Evolutionary conservation across 2,329 filamentous ascomycete genomes (phyloP).

Genomic region (Colletotrichum tanaceti): DNA sequence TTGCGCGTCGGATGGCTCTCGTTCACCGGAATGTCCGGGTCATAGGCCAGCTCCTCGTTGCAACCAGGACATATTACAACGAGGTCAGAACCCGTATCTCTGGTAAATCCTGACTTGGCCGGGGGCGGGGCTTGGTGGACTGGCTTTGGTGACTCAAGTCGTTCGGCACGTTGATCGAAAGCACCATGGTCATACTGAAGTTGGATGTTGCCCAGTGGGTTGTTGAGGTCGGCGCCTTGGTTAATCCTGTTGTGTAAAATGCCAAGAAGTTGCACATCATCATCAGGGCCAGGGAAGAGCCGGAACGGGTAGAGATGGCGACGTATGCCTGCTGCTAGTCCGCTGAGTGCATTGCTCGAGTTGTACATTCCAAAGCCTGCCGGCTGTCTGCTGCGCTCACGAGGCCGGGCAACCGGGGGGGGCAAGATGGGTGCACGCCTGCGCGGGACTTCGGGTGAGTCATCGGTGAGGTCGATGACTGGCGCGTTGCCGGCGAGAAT

Average conservation of each 20-base stretch:
- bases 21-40: constrained; percentile 59
- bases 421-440: constrained; percentile 17
- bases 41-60: constrained; percentile 82
- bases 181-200: constrained; percentile 44
- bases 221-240: constrained; percentile 30
- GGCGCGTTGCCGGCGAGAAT: constrained; percentile 49
- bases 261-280: constrained; percentile 34
- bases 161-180: constrained; percentile 46
- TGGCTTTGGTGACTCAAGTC: constrained; percentile 54
- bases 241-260: constrained; percentile 35
- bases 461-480: constrained; percentile 66
- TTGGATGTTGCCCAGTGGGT: constrained; percentile 39
- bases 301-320: constrained; percentile 33
- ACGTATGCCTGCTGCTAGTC: constrained; percentile 27
- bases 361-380: constrained; percentile 14
- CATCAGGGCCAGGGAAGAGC: constrained; percentile 27
- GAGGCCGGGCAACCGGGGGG: constrained; percentile 42
- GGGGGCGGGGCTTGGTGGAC: constrained; percentile 71
- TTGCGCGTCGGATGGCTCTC: constrained; percentile 52
- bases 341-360: constrained; percentile 28
- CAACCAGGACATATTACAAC: constrained; percentile 88
- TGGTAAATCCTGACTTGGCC: constrained; percentile 81
- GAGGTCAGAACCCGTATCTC: constrained; percentile 77
- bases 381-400: constrained; percentile 11
- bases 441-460: constrained; percentile 51